Base-by-base conservation (phyloP, 345 rosid genomes). In the Syzygium aromaticum region DNA sequence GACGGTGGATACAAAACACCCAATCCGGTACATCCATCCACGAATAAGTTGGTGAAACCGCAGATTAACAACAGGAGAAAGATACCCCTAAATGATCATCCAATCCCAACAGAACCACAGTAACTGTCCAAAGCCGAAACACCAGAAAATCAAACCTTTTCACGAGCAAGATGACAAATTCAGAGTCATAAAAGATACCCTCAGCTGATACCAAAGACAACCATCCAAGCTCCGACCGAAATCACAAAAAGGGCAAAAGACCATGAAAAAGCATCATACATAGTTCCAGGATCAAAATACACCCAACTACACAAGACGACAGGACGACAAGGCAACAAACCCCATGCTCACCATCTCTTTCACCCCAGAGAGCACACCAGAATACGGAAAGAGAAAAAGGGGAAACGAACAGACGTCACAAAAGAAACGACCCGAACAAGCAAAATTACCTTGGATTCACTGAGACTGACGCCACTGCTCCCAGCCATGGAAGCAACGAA, bases 401-500 rank as follows among this genome's bases (percentile, higher is more conserved):
- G 11, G 8, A 16, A 15, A n/a, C 8, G 53, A 84, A 17, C 57
- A 19, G 27, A 2, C 23, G 54, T 9, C 27, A 11, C 27, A 43
- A 63, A 63, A 27, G 54, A 12, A 21, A 30, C 54, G 85, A 57
- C n/a, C 87, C 4, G 1, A 64, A 87, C n/a, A n/a, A 52, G 53
- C 46, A 6, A 84, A 84, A n/a, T 85, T 91, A 96, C 98, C 95
- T 89, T 94, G 90, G 97, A 94, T 80, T 96, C 99, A 38, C 91
- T 94, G 87, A 94, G 91, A 89, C 91, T 94, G 77, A 94, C 94
- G 91, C 90, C 96, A 89, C 93, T 93, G 52, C 93, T 93, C 85
- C 94, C 93, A 85, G 97, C 97, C 99, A 97, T 96, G 89, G 90
- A 87, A 85, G 16, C 67, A 40, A 33, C n/a, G 85, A 49, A 30